Base-by-base conservation (phyloP, 345 rosid genomes). In the Eucalyptus rudis region DNA sequence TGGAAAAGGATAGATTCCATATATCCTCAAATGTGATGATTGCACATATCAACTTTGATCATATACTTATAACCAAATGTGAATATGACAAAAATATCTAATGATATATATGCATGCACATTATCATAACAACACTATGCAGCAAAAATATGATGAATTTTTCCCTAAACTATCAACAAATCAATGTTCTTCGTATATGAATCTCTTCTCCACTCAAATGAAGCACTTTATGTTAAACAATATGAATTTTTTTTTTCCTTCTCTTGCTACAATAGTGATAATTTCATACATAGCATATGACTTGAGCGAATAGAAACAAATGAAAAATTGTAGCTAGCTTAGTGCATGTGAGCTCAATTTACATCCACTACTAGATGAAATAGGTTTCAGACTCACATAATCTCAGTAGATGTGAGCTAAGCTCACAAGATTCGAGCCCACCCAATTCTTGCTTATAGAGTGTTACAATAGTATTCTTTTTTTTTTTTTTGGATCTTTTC, bases 351-450 rank as follows among this genome's bases (percentile, higher is more conserved):
- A 49, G 16, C 51, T 49, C 16, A 49, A 49, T 49, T 49, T 49
- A 49, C 51, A 49, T 49, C 6, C 0, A 49, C 16, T 5, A 49
- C 16, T 49, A 49, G 51, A 49, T 49, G 51, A 49, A 49, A 0
- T 49, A 5, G 2, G 16, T 5, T 2, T 49, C 1, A 49, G 1
- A 49, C 0, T 49, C 51, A 0, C 16, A 13, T 49, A 6, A 49
- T 49, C 6, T 49, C 6, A 1, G 0, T 49, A 5, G 51, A 49
- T 49, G 51, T 0, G 6, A 49, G 51, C 0, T 13, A 2, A 6
- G 51, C 16, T 49, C 16, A 49, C 51, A 49, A 4, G 51, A 49
- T 49, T 49, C 6, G 2, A 5, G 51, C 16, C 51, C 51, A 49
- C 6, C 6, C 51, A 49, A 49, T 49, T 49, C 51, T 13, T 49